Percentiles rank a stretch among this genome's conserved stretches.
phyloP scores from a whole-genome alignment of 2,329 filamentous ascomycete species.

The Zymoseptoria passerinii region DNA sequence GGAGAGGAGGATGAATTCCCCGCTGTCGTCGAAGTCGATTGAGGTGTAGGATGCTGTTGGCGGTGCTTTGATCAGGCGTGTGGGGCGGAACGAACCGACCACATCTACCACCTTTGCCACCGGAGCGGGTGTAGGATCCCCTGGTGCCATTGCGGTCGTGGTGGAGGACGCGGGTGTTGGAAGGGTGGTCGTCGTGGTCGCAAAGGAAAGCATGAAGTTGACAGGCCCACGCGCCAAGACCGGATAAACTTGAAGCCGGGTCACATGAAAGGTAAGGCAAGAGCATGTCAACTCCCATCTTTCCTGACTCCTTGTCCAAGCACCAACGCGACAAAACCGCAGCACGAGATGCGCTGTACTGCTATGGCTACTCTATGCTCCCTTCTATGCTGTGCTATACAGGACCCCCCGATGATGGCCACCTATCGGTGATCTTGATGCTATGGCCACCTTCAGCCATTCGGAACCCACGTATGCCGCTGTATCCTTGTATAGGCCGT shows the following conservation, averaged over 20 bases:
- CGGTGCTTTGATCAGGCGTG: conserved; percentile 43
- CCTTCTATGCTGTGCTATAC: too few species aligned
- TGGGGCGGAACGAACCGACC: conserved; percentile 68
- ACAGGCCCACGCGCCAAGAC: neutral
- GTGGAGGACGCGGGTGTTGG: neutral
- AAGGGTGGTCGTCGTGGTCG: neutral
- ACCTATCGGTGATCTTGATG: too few species aligned
- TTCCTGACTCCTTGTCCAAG: too few species aligned
- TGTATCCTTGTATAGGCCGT: too few species aligned
- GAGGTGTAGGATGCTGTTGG: conserved; percentile 64
- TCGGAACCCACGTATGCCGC: too few species aligned
- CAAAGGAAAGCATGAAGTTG: neutral
- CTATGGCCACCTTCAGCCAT: too few species aligned
- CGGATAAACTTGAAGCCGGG: neutral
- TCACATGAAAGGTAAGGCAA: too few species aligned
- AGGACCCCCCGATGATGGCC: too few species aligned
- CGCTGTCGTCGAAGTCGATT: conserved; percentile 91
- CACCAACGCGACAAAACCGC: too few species aligned
- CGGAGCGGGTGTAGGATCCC: conserved; percentile 22
- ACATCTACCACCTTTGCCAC: conserved; percentile 63
- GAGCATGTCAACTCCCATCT: too few species aligned
- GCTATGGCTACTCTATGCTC: too few species aligned
- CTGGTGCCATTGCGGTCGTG: conserved; percentile 17
- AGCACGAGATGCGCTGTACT: too few species aligned
- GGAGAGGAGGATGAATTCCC: conserved; percentile 83